phyloP scores from a whole-genome alignment of 2,329 filamentous ascomycete genomes.

The Pseudogymnoascus sp. region DNA sequence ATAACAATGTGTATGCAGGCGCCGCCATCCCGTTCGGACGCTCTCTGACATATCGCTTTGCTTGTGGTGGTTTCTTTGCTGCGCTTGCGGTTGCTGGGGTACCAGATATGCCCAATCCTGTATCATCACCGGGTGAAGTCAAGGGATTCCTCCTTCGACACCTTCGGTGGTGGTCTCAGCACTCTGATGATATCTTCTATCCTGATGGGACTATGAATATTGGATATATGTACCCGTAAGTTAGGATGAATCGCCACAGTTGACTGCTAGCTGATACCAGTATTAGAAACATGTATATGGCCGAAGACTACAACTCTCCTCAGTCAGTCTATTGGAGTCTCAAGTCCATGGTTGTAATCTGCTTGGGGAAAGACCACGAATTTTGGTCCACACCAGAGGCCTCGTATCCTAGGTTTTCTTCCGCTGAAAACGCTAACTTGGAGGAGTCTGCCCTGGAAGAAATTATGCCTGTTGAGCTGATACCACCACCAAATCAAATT shows the following conservation, averaged over 20 bases:
- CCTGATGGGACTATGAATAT: slow-evolving; percentile 41
- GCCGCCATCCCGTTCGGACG: slow-evolving; percentile 43
- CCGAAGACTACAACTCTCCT: slow-evolving; percentile 48
- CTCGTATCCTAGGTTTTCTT: slow-evolving; percentile 24
- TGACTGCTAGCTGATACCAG: background rate
- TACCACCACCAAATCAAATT: slow-evolving; percentile 36
- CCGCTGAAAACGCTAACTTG: background rate
- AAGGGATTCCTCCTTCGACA: slow-evolving; percentile 43
- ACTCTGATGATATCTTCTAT: slow-evolving; percentile 36
- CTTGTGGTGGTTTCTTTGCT: slow-evolving; percentile 40
- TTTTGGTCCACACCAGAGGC: slow-evolving; percentile 39
- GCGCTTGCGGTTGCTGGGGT: slow-evolving; percentile 36
- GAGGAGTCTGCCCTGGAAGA: background rate
- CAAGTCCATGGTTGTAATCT: slow-evolving; percentile 40
- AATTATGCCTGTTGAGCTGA: background rate
- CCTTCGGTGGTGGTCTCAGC: slow-evolving; percentile 40
- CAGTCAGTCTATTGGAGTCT: slow-evolving; percentile 47
- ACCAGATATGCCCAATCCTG: slow-evolving; percentile 27
- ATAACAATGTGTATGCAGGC: slow-evolving; percentile 26
- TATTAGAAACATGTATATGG: slow-evolving; percentile 41
- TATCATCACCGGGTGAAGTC: slow-evolving; percentile 32
- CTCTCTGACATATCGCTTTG: slow-evolving; percentile 42
- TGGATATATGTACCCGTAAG: slow-evolving; percentile 29
- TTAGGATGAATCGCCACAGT: slow-evolving; percentile 9
- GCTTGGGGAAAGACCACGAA: slow-evolving; percentile 26